Evolutionary conservation across 257 asterid species (phyloP).

Genomic region (Solanum gandarillasii): DNA sequence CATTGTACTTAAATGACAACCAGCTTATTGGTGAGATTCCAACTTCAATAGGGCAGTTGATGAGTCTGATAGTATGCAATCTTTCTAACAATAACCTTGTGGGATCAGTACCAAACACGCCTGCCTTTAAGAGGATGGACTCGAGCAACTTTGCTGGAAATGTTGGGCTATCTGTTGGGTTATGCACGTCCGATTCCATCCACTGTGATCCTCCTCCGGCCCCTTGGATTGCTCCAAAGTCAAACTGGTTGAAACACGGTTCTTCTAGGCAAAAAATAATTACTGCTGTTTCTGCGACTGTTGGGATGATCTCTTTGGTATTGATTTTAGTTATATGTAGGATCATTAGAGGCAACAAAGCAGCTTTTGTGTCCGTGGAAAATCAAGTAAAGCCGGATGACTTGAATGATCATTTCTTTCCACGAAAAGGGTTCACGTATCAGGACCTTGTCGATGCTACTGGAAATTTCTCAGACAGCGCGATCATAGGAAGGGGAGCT

Average conservation of each 20-base stretch:
- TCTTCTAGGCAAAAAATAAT: constrained; percentile 44
- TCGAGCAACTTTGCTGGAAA: constrained; percentile 62
- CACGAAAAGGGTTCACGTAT: constrained; percentile 56
- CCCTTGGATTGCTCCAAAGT: constrained; percentile 8
- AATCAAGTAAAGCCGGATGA: constrained; percentile 29
- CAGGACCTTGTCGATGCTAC: constrained; percentile 78
- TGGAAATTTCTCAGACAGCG: constrained; percentile 45
- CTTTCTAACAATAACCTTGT: constrained; percentile 64
- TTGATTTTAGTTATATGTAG: constrained; percentile 50
- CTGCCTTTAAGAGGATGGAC: constrained; percentile 59
- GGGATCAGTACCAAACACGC: constrained; percentile 64
- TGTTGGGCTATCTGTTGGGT: constrained; percentile 39
- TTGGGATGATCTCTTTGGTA: constrained; percentile 40
- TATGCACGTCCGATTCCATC: constrained; percentile 22
- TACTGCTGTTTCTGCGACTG: constrained; percentile 38
- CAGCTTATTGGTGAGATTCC: constrained; percentile 78
- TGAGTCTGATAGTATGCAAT: constrained; percentile 66
- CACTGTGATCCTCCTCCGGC: constrained; percentile 27
- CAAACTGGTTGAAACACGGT: constrained; percentile 36
- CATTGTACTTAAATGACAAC: constrained; percentile 62
- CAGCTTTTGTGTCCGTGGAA: constrained; percentile 29
- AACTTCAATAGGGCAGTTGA: constrained; percentile 45
- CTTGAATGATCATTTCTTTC: constrained; percentile 50
- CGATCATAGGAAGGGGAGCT: constrained; percentile 66
- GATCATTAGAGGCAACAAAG: constrained; percentile 26